These are phyloP conservation scores for Botrytis fabae DNA, from an alignment of 2,329 filamentous ascomycete genomes.

Conservation along the genomic window DNA sequence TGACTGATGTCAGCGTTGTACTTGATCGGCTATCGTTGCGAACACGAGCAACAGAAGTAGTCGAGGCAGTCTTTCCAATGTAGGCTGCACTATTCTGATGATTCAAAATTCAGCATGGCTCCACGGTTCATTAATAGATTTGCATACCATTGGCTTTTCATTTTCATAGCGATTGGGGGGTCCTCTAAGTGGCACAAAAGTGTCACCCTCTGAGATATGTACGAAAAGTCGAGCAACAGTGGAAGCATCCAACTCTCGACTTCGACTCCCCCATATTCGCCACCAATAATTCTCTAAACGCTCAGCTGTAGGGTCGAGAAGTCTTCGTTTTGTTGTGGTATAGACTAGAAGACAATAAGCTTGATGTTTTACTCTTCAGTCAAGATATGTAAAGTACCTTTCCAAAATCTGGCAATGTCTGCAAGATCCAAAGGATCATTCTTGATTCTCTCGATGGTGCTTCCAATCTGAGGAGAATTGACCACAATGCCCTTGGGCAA, in stretches of 20 bases:
- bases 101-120: conserved; percentile 33
- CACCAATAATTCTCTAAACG: conserved; percentile 67
- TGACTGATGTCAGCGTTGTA: conserved; percentile 27
- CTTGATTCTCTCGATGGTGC: conserved; percentile 53
- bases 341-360: conserved; percentile 50
- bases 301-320: conserved; percentile 61
- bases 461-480: conserved; percentile 54
- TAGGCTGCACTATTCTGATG: conserved; percentile 31
- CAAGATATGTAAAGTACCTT: conserved; percentile 46
- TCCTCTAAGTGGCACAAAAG: conserved; percentile 56
- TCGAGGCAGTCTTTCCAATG: conserved; percentile 30
- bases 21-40: conserved; percentile 28
- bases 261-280: conserved; percentile 60
- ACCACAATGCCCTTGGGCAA: conserved; percentile 59
- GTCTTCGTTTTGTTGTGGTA: conserved; percentile 58
- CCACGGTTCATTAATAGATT: conserved; percentile 18
- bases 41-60: conserved; percentile 30
- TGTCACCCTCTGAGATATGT: conserved; percentile 58
- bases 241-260: conserved; percentile 51
- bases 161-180: conserved; percentile 54
- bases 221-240: conserved; percentile 57
- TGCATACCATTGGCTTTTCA: conserved; percentile 48
- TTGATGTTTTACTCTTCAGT: conserved; percentile 20
- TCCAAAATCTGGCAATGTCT: conserved; percentile 57
- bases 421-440: conserved; percentile 46